Evolutionary conservation across 106 monocot genomes (phyloP).

Genomic region (Phalaenopsis aphrodite): DNA sequence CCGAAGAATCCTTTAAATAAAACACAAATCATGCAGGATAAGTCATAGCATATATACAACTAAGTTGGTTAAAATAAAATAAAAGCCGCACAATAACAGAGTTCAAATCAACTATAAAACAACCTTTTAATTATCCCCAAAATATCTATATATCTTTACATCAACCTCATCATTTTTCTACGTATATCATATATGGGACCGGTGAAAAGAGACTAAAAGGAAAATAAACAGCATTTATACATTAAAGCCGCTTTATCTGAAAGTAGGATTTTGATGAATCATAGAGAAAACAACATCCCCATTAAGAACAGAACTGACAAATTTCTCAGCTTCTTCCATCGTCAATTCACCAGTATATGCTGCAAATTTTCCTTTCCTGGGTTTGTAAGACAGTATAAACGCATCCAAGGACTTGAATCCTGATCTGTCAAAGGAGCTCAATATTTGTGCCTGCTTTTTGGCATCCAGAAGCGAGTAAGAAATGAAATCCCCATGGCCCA

Average conservation of each 20-base stretch:
- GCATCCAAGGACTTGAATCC: slow-evolving; percentile 42
- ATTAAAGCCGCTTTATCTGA: slow-evolving; percentile 45
- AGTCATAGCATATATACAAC: no score
- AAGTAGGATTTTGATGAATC: slow-evolving; percentile 36
- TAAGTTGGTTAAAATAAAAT: no score
- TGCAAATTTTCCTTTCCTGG: slow-evolving; percentile 56
- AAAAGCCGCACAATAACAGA: no score
- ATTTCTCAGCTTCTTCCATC: slow-evolving; percentile 61
- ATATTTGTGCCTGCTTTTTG: slow-evolving; percentile 44
- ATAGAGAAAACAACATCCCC: slow-evolving; percentile 69
- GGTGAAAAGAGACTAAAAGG: no score
- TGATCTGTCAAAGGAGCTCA: slow-evolving; percentile 60
- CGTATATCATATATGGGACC: no score
- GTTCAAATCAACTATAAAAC: no score
- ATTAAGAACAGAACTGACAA: slow-evolving; percentile 70
- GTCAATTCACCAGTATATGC: slow-evolving; percentile 37
- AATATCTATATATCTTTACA: no score
- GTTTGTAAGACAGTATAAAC: slow-evolving; percentile 81
- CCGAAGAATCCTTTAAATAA: no score
- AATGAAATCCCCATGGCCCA: slow-evolving; percentile 24
- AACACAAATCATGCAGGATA: no score
- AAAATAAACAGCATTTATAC: neutral
- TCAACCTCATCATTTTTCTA: no score
- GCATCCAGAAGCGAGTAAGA: slow-evolving; percentile 73
- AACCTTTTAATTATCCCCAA: no score